Evolutionary conservation across 2,329 filamentous ascomycete species (phyloP).

Genomic region (Myriosclerotinia scirpicola): DNA sequence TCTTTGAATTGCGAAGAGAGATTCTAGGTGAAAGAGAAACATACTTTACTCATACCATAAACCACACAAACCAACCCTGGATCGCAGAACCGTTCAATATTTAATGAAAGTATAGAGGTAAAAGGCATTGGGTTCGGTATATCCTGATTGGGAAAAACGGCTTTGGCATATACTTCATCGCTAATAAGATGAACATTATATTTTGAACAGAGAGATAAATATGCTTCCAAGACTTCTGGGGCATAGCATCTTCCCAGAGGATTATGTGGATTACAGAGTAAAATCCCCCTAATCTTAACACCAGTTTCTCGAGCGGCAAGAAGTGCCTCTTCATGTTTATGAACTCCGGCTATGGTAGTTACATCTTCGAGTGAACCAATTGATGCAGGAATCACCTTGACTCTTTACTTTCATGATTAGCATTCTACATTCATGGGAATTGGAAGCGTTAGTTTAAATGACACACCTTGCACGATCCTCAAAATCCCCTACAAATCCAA

Average conservation of each 20-base stretch:
- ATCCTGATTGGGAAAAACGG: slow-evolving; percentile 43
- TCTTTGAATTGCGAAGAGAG: neutral
- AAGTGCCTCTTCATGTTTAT: slow-evolving; percentile 44
- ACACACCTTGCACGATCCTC: slow-evolving; percentile 37
- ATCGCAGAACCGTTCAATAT: slow-evolving; percentile 47
- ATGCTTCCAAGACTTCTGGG: slow-evolving; percentile 34
- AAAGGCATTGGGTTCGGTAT: slow-evolving; percentile 44
- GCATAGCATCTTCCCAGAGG: slow-evolving; percentile 34
- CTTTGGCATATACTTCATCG: slow-evolving; percentile 52
- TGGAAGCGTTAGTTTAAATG: neutral
- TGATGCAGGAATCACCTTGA: neutral
- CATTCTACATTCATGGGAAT: neutral
- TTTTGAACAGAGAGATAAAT: slow-evolving; percentile 45
- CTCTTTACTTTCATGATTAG: neutral
- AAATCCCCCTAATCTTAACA: slow-evolving; percentile 39
- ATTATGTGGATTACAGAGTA: slow-evolving; percentile 44
- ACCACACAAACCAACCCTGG: slow-evolving; percentile 46
- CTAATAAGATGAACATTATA: slow-evolving; percentile 48
- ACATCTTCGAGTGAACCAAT: slow-evolving; percentile 38
- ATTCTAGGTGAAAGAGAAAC: neutral
- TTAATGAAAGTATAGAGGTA: slow-evolving; percentile 51
- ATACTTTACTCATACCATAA: slow-evolving; percentile 31
- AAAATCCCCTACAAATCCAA: slow-evolving; percentile 49
- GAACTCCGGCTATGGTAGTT: slow-evolving; percentile 40
- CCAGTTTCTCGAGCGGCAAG: slow-evolving; percentile 39